Base-by-base conservation (phyloP, 2,329 filamentous ascomycete genomes). In the Ustulina deusta region DNA sequence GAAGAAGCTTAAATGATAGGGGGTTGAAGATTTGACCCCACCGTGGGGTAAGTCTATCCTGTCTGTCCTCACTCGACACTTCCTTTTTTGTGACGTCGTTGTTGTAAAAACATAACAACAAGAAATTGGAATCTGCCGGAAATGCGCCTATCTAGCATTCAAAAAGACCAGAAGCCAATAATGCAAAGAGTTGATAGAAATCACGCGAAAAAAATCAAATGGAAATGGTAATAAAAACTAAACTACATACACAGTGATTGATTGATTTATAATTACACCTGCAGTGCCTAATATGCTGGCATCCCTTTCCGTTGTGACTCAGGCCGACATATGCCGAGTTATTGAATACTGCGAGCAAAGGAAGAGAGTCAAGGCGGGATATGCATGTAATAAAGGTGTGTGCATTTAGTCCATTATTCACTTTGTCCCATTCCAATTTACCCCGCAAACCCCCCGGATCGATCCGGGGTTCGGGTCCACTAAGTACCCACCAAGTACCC, bases 1-100 rank as follows among this genome's bases (percentile, higher is more conserved):
- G 6, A 59, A n/a, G 36, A 65, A n/a, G 42, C 54, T 42, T n/a
- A 17, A 25, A n/a, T 5, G 29, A 22, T 63, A 54, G 46, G 40
- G 36, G 15, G 46, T 55, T 36, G 51, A 68, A 69, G 2, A 69
- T 75, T 72, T 63, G 58, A 76, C 74, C 76, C 76, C 75, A 75
- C 75, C 70, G 74, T 72, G 74, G 75, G 74, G 73, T 73, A n/a
- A 7, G 17, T 44, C 29, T 46, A 56, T 17, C 27, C 46, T 55
- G 10, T 6, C n/a, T 46, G 38, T 36, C 20, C 13, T 48, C 44
- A 48, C 10, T 27, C 4, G 6, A 48, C 27, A 34, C 25, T 34
- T 42, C 22, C n/a, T 17, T n/a, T 27, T n/a, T 27, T n/a, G 66
- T 75, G 71, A 74, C 71, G 72, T 73, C 70, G 69, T 56, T 56